Evolutionary conservation across 1,284 basidiomycete species (phyloP), one percentile per base, ranked within the genome.

Genomic region (Rhodotorula sp.): DNA sequence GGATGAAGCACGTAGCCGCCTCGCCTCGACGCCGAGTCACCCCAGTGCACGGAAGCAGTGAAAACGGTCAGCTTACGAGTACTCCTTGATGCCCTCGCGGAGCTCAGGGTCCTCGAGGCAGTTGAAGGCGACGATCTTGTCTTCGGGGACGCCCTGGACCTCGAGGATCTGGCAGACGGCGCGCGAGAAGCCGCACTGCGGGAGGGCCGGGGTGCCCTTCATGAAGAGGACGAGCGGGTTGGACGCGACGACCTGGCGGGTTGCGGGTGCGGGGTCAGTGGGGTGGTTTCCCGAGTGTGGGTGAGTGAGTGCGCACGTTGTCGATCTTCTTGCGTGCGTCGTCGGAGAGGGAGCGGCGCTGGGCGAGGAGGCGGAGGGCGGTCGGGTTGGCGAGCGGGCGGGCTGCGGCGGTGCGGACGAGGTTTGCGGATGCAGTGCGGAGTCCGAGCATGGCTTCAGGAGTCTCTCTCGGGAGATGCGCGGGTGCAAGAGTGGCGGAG

Each of bases 91-190:
- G 7, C 88, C 88, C 79, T 83, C 87, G 72, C 93, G 84, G 63
- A 96, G 83, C 79, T 98, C 92, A 55, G 85, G 82, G 81, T 99
- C 95, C 80, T 88, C 91, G 67, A 98, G 84, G 60, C 95, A 92
- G 81, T 98, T 91, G 82, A 90, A 97, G 21, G 66, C 65, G 42
- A 66, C 86, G 79, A 96, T 81, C 82, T 93, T 93, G 79, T 90
- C 88, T 17, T 84, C 78, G 0, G 89, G 87, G 1, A 98, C 92
- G 50, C 89, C 90, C 72, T 97, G 92, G 49, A 97, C 85, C 72
- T 93, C 91, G 68, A 98, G 86, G 67, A 97, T 88, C 82, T 98
- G 95, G 59, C 92, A 86, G 2, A 92, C 93, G 1, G 95, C 96
- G 61, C 96, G 86, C 34, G 93, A 96, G 86, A 98, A 99, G 27